Base-by-base conservation (phyloP, 2,329 filamentous ascomycete species). In the Dothidotthia symphoricarpi region DNA sequence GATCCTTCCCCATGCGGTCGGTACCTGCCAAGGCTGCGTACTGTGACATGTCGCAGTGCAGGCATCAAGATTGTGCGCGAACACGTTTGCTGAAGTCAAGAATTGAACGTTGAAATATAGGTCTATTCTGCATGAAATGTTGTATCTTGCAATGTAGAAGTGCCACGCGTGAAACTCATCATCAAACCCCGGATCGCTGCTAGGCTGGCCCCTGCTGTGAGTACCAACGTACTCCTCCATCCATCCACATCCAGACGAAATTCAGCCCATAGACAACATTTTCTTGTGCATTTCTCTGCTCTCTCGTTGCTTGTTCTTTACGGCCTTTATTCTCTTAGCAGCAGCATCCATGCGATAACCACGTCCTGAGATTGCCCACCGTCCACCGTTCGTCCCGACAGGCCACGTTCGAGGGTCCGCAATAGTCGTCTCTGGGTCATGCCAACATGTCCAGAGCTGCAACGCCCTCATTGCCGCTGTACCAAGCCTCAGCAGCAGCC, bases 381-480 rank as follows among this genome's bases (percentile, higher is more conserved):
- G 39, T 37, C 37, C 14, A 28, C 43, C 29, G 32, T 45, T 31
- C 33, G 42, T 47, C 45, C 42, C 24, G 37, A 48, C 37, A 53
- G 56, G 55, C 57, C 61, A 62, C 55, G 51, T 61, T 58, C 43
- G 47, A 59, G 44, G 57, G 55, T 45, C 52, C 59, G 48, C 53
- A 55, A 49, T 39, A 45, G 48, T 51, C 51, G 51, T 50, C 51
- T 39, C 46, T 49, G 45, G 70, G 69, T 68, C 64, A 73, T 76
- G 73, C 74, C 71, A 80, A 68, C 61, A 83, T 83, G 80, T 82
- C 78, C 69, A 77, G 74, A 69, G 74, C 75, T 61, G 71, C 73
- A 51, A 77, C 77, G 49, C 77, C 78, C 55, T 71, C 75, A 48
- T 68, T 82, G 46, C 79, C 79, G 54, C 67, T 79, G 54, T 74